These are phyloP conservation scores for Zelonia costaricensis DNA, from an alignment of 208 protist species.

Conservation along the genomic window DNA sequence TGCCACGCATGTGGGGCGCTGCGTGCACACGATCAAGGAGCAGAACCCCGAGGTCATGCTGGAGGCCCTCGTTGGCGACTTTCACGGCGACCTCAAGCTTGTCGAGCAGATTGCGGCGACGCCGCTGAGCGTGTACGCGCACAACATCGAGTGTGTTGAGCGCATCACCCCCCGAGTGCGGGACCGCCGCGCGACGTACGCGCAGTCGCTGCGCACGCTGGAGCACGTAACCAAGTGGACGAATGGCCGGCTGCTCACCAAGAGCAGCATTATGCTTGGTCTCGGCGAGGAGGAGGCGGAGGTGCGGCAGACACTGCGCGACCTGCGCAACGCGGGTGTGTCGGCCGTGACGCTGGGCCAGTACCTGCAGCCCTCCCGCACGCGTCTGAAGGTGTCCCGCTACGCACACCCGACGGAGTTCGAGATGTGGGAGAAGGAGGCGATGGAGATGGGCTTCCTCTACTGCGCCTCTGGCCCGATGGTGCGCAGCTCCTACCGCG, in stretches of 20 bases:
- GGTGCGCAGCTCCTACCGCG: constrained; percentile 96
- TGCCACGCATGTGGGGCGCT: constrained; percentile 91
- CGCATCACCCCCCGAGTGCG: constrained; percentile 91
- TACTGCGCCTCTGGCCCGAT: constrained; percentile 97
- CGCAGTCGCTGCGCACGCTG: constrained; percentile 94
- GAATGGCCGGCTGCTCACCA: constrained; percentile 92
- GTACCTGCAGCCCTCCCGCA: constrained; percentile 96
- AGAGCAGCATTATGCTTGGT: constrained; percentile 99
- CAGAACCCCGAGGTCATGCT: constrained; percentile 80
- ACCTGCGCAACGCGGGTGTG: constrained; percentile 92
- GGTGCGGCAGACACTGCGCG: constrained; percentile 94
- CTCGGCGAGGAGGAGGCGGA: constrained; percentile 96
- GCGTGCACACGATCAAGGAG: constrained; percentile 90
- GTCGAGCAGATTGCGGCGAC: constrained; percentile 89
- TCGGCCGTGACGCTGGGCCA: constrained; percentile 96
- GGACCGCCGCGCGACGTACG: constrained; percentile 95
- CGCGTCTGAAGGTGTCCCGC: constrained; percentile 96
- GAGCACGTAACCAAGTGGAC: constrained; percentile 89
- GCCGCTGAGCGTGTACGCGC: constrained; percentile 98
- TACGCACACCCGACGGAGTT: constrained; percentile 97
- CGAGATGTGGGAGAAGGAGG: constrained; percentile 94
- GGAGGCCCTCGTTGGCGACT: constrained; percentile 98
- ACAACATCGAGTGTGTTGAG: constrained; percentile 99
- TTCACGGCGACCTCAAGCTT: constrained; percentile 87
- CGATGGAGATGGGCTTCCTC: constrained; percentile 94